Base-by-base conservation (phyloP, 208 protist species). In the Leishmania braziliensis region DNA sequence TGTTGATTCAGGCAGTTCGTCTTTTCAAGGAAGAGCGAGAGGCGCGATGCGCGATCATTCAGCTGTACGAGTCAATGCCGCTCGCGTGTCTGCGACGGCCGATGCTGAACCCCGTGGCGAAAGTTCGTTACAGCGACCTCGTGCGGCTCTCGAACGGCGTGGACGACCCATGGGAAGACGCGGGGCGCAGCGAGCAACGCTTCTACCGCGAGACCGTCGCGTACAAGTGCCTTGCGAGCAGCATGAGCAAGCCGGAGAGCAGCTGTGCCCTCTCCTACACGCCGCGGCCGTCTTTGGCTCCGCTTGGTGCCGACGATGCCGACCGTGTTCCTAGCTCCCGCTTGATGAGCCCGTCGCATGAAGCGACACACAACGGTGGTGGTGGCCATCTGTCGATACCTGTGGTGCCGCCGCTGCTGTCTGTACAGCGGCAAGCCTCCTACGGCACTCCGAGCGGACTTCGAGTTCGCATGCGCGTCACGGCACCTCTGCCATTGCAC, bases 1-100 rank as follows among this genome's bases (percentile, higher is more conserved):
- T 79, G 62, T 81, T 94, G 85, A 70, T 53, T n/a, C 84, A 82
- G 23, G 93, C 93, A 26, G 91, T 82, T n/a, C 54, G 62, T 72
- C 85, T 97, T 48, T 95, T 97, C 73, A 77, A 80, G 33, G 74
- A 84, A 5, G 91, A 97, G 86, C 88, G 88, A 75, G 56, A 84
- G 18, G 70, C 82, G 33, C 89, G 93, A 4, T 62, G 85, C 23
- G 80, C 81, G 50, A 86, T 97, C 54, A 80, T 95, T 20, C 63
- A 76, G 2, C 81, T 90, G 56, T 97, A 95, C 88, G 77, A 89
- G 20, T 85, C 84, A 5, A 89, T 92, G 46, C 93, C 93, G 51
- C 88, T 97, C 16, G 50, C 51, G 23, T 88, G 84, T 69, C 88
- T 97, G 18, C 72, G 88, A 70, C 90, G 93, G 36, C 92, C 92